phyloP scores from a whole-genome alignment of 208 protist species.

The Porcisia deanei region DNA sequence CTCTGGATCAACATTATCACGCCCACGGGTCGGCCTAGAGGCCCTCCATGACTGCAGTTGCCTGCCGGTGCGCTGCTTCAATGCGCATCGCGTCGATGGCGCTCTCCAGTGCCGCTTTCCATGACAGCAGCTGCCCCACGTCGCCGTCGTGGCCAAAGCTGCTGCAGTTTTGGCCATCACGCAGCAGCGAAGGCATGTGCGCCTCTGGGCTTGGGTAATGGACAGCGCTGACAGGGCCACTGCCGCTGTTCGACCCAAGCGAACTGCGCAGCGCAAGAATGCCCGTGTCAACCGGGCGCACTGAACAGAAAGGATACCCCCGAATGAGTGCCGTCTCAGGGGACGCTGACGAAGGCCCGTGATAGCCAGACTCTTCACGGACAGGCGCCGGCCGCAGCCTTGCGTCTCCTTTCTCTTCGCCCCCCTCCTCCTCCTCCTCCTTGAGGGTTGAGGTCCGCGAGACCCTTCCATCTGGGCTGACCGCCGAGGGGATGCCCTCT shows the following conservation, averaged over 20 bases:
- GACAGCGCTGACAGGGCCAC: not conserved
- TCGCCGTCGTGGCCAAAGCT: conserved; percentile 56
- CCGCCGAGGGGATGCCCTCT: not conserved
- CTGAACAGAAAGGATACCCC: conserved; percentile 21
- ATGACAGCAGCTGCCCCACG: conserved; percentile 40
- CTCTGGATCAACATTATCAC: not conserved
- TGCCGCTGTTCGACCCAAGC: not conserved
- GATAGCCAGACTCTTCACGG: not conserved
- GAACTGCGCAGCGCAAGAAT: conserved; percentile 11
- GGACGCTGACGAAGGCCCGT: not conserved
- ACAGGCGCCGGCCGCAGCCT: not conserved
- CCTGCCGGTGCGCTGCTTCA: conserved; percentile 56
- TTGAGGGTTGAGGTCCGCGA: conserved; percentile 15
- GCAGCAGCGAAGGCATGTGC: conserved; percentile 23
- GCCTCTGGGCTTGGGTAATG: conserved; percentile 8
- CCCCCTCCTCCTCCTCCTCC: not conserved
- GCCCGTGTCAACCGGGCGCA: conserved; percentile 24
- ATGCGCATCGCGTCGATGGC: conserved; percentile 60
- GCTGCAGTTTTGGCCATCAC: conserved; percentile 39
- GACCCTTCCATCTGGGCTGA: not conserved
- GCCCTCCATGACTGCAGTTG: conserved; percentile 40
- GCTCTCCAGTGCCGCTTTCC: conserved; percentile 41
- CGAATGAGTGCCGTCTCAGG: not conserved
- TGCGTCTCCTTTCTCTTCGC: not conserved
- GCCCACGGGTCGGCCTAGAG: conserved; percentile 4